These are phyloP conservation scores for Teunomyces gatunensis DNA, from an alignment of 805 yeast species.

Conservation along the genomic window DNA sequence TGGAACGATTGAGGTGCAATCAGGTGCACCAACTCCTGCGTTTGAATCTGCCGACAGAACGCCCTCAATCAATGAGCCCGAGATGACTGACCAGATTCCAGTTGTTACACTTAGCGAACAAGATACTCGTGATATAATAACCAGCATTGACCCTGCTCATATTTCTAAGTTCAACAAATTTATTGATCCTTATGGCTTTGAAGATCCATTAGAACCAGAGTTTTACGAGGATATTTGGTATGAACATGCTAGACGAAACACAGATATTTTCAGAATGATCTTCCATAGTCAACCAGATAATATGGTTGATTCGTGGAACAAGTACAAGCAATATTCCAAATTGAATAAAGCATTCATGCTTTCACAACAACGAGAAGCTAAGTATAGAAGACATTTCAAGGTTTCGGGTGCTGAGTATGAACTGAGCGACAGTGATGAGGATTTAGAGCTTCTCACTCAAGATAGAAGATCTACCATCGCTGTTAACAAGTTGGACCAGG, in stretches of 20 bases:
- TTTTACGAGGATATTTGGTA: conserved; percentile 87
- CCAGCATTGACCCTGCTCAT: conserved; percentile 37
- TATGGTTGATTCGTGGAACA: conserved; percentile 84
- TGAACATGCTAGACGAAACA: conserved; percentile 78
- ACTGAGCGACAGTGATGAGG: conserved; percentile 13
- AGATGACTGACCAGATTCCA: conserved; percentile 23
- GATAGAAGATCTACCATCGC: conserved; percentile 23
- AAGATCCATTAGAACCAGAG: conserved; percentile 79
- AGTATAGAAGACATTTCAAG: conserved; percentile 18
- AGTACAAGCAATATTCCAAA: conserved; percentile 70
- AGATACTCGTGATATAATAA: conserved; percentile 41
- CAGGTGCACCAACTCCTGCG: background rate
- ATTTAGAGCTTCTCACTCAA: background rate
- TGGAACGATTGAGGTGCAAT: conserved; percentile 2
- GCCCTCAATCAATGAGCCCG: conserved; percentile 11
- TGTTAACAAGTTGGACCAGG: conserved; percentile 24
- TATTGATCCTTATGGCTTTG: conserved; percentile 85
- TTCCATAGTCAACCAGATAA: conserved; percentile 97
- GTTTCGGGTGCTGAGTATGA: conserved; percentile 11
- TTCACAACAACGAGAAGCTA: conserved; percentile 37
- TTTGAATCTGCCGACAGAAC: conserved; percentile 5
- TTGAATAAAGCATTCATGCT: conserved; percentile 55
- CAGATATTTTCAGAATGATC: conserved; percentile 74
- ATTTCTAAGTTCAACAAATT: conserved; percentile 40
- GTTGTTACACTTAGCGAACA: conserved; percentile 43